phyloP scores from a whole-genome alignment of 805 yeast genomes.

The Blastobotrys peoriensis region DNA sequence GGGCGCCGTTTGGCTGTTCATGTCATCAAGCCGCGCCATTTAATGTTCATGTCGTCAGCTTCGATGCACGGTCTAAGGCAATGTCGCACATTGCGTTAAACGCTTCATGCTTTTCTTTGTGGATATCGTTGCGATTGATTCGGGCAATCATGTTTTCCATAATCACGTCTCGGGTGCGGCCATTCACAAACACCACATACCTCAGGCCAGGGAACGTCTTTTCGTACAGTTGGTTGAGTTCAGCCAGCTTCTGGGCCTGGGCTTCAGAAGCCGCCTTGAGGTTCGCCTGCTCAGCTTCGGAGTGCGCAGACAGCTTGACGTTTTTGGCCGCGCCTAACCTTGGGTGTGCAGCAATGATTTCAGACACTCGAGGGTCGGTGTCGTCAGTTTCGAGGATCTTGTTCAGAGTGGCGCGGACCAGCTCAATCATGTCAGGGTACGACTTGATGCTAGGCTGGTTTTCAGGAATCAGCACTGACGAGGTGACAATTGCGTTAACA shows the following conservation, averaged over 20 bases:
- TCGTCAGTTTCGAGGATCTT: constrained; percentile 28
- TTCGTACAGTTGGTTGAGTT: constrained; percentile 61
- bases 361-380: constrained; percentile 22
- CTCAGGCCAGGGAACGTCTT: constrained; percentile 59
- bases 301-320: constrained; percentile 49
- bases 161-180: constrained; percentile 59
- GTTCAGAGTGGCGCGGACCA: constrained; percentile 36
- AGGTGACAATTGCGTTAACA: constrained; percentile 32
- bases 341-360: constrained; percentile 86
- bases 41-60: too few species aligned
- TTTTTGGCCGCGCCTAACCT: constrained; percentile 60
- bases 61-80: constrained; percentile 65
- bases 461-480: constrained; percentile 8
- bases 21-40: too few species aligned
- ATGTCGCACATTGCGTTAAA: constrained; percentile 89
- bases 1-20: too few species aligned
- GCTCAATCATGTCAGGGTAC: constrained; percentile 41
- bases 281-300: constrained; percentile 64
- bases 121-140: constrained; percentile 50
- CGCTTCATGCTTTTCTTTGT: constrained; percentile 56
- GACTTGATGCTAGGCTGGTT: constrained; percentile 6
- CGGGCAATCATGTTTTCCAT: constrained; percentile 57
- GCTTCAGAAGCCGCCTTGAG: constrained; percentile 44
- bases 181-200: constrained; percentile 87
- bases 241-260: constrained; percentile 44